Evolutionary conservation across 257 asterid species (phyloP).

Genomic region (Ajuga chamaepitys): DNA sequence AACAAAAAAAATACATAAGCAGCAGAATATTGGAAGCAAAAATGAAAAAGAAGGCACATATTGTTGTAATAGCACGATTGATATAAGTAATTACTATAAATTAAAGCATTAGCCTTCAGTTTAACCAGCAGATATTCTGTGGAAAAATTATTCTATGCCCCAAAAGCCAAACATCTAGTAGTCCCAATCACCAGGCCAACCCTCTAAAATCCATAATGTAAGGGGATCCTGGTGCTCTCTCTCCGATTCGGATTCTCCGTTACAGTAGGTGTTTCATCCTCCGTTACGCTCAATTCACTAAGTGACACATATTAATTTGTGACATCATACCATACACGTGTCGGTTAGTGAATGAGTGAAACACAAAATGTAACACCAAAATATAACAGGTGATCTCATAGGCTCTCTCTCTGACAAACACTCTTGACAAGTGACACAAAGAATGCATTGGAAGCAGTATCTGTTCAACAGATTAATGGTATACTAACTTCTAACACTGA

Average conservation of each 20-base stretch:
- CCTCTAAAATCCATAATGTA: background rate
- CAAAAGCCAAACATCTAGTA: background rate
- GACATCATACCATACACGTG: too few relatives aligned
- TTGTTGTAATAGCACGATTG: too few relatives aligned
- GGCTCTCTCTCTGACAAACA: background rate
- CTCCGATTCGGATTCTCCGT: too few relatives aligned
- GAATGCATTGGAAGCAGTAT: background rate
- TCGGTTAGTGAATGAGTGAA: too few relatives aligned
- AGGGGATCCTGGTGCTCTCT: background rate
- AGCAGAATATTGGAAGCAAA: background rate
- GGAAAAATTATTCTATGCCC: background rate
- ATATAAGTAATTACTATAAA: too few relatives aligned
- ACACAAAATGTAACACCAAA: too few relatives aligned
- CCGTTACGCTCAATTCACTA: too few relatives aligned
- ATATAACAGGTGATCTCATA: too few relatives aligned
- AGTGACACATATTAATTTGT: too few relatives aligned
- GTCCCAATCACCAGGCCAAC: background rate
- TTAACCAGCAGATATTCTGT: background rate
- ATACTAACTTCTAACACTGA: background rate
- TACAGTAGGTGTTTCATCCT: too few relatives aligned
- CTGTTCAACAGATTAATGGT: background rate
- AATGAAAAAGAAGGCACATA: too few relatives aligned
- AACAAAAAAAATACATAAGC: background rate
- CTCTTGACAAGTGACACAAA: background rate
- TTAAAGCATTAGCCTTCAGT: background rate